Base-by-base conservation (phyloP, 192 early-diverging fungal genomes). In the Gryganskiella cystojenkinii region DNA sequence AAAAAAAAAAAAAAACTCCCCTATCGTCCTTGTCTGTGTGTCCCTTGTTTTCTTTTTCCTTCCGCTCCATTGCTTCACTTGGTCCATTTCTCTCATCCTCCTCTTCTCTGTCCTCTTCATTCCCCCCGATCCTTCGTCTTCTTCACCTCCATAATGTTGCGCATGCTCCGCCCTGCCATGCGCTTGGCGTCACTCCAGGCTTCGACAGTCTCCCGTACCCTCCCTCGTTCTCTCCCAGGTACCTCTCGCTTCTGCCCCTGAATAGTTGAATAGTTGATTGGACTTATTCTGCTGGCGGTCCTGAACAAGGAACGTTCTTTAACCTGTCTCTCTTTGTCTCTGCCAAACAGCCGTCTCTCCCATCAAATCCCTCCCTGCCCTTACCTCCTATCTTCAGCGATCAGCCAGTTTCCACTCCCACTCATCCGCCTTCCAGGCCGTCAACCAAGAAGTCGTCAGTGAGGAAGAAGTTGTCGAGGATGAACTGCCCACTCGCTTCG, bases 401-500 rank as follows among this genome's bases (percentile, higher is more conserved):
- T 59, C 74, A 4, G 25, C 37, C 25, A 54, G 42, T 3, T 78
- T 78, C 56, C 74, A 78, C 42, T 34, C 66, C 0, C 46, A 69
- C 34, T 64, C 67, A 3, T 31, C 52, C 11, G 19, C 14, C 37
- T 51, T 60, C 50, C 66, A 78, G 49, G 40, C 74, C 1, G 64
- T 37, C 14, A 49, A 58, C 46, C 66, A 68, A 31, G 65, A 58
- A 25, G 54, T 43, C 0, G 27, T 47, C 11, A 56, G 20, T 15
- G 67, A 69, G 4, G 55, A 53, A 13, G 55, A 53, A 14, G 43
- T 45, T 33, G 44, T 15, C 1, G 81, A 80, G 20, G 81, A 81
- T 44, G 81, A 85, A 20, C 75, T 86, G 17, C 87, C 89, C 1
- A 83, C 81, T 28, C 73, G 83, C 1, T 93, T 92, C 59, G 81